Evolutionary conservation across 1,139 yeast genomes (phyloP).

Genomic region (Yamadazyma songkhlaensis): DNA sequence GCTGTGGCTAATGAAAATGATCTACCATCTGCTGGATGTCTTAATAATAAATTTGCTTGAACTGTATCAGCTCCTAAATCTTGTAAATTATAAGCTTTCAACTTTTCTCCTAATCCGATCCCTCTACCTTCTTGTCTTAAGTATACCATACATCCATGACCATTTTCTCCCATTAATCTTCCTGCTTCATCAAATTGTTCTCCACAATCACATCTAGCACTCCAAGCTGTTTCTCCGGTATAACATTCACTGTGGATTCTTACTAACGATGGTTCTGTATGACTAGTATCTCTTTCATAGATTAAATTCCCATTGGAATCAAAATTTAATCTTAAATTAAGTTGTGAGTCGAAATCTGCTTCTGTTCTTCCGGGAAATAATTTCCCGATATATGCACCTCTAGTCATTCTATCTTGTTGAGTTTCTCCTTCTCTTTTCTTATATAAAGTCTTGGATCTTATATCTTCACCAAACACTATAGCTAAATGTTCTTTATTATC

Average conservation of each 20-base stretch:
- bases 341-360: slow-evolving; percentile 60
- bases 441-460: slow-evolving; percentile 74
- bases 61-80: slow-evolving; percentile 99
- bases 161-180: slow-evolving; percentile 77
- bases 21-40: slow-evolving; percentile 97
- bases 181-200: slow-evolving; percentile 99
- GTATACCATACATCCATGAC: slow-evolving; percentile 93
- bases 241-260: slow-evolving; percentile 97
- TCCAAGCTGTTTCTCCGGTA: slow-evolving; percentile 99
- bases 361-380: slow-evolving; percentile 77
- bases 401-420: slow-evolving; percentile 90
- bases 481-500: slow-evolving; percentile 96
- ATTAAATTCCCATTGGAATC: slow-evolving; percentile 49
- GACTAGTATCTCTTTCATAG: slow-evolving; percentile 33
- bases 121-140: slow-evolving; percentile 98
- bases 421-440: slow-evolving; percentile 64
- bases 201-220: slow-evolving; percentile 98
- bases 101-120: slow-evolving; percentile 93
- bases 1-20: slow-evolving; percentile 93
- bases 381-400: slow-evolving; percentile 94
- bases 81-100: slow-evolving; percentile 94
- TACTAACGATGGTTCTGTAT: slow-evolving; percentile 47
- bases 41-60: slow-evolving; percentile 85
- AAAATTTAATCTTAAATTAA: slow-evolving; percentile 43
- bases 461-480: slow-evolving; percentile 91